Conservation (phyloP, 2,329 filamentous ascomycete species). For the Beauveria bassiana region DNA sequence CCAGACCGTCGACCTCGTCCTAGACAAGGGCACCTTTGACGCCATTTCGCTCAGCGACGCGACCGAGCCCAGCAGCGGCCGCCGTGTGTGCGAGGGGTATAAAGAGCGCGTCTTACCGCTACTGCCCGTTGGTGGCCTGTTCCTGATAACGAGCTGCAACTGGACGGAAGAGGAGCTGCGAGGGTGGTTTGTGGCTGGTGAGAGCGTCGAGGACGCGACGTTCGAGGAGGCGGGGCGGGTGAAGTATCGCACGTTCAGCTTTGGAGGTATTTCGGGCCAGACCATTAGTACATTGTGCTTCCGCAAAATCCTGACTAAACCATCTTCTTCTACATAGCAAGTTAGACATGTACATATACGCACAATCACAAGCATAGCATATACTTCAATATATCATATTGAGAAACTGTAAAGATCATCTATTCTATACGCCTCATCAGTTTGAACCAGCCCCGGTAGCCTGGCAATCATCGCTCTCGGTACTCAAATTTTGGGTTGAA, state of each 20-base stretch:
- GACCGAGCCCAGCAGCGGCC: constrained; percentile 36
- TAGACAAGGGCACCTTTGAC: constrained; percentile 99
- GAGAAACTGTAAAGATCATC: background rate
- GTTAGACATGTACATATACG: constrained; percentile 12
- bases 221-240: constrained; percentile 61
- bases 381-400: constrained; percentile 2
- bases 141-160: constrained; percentile 93
- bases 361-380: constrained; percentile 14
- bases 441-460: background rate
- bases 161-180: constrained; percentile 88
- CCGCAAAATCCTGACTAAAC: constrained; percentile 30
- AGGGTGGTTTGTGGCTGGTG: constrained; percentile 59
- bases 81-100: constrained; percentile 69
- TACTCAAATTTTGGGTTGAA: constrained; percentile 6
- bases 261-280: constrained; percentile 82
- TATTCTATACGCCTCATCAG: constrained; percentile 9
- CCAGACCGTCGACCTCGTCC: constrained; percentile 64
- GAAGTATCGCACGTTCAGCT: constrained; percentile 79
- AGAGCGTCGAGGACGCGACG: constrained; percentile 24
- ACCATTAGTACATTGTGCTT: constrained; percentile 86
- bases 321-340: constrained; percentile 11
- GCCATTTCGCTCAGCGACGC: constrained; percentile 72
- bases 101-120: constrained; percentile 58
- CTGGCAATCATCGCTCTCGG: constrained; percentile 1
- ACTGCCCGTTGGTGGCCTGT: constrained; percentile 61